Evolutionary conservation across 1,284 basidiomycete genomes (phyloP).

Genomic region (Ceratobasidium sp.): DNA sequence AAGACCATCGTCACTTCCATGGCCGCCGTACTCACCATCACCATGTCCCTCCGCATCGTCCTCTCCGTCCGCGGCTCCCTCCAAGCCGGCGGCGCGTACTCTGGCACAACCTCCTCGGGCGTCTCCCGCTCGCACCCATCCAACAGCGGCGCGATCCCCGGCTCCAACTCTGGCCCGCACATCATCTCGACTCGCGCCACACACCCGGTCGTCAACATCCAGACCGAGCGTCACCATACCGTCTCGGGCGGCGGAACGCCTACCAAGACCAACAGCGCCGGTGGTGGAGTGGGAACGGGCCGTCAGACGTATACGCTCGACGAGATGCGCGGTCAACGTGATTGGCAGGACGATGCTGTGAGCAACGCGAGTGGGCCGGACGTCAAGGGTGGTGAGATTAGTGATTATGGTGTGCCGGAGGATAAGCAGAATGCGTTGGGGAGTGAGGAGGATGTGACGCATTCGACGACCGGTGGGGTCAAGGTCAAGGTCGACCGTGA

Average conservation of each 20-base stretch:
- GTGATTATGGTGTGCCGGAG: conserved; percentile 11
- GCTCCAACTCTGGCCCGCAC: conserved; percentile 59
- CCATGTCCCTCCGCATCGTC: conserved; percentile 86
- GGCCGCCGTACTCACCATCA: conserved; percentile 84
- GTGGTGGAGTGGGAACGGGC: conserved; percentile 49
- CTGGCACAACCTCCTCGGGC: conserved; percentile 61
- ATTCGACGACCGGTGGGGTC: conserved; percentile 47
- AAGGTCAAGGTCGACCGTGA: conserved; percentile 51
- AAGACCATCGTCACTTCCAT: conserved; percentile 85
- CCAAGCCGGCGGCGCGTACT: conserved; percentile 75
- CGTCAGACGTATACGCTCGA: conserved; percentile 75
- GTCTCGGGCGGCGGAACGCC: conserved; percentile 2
- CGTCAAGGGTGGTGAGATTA: conserved; percentile 44
- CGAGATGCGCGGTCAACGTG: conserved; percentile 65
- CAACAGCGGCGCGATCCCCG: conserved; percentile 53
- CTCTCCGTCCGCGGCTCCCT: conserved; percentile 81
- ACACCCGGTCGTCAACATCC: conserved; percentile 59
- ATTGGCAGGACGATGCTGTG: conserved; percentile 48
- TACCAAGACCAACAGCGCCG: conserved; percentile 5
- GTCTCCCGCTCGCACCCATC: conserved; percentile 52
- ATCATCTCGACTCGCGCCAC: conserved; percentile 64
- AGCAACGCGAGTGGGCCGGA: conserved; percentile 45
- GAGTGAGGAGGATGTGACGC: conserved; percentile 34
- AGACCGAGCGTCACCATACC: conserved; percentile 49
- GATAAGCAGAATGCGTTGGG: conserved; percentile 12